Base-by-base conservation (phyloP, 148 eudicot species). In the Suaeda aralocaspica region DNA sequence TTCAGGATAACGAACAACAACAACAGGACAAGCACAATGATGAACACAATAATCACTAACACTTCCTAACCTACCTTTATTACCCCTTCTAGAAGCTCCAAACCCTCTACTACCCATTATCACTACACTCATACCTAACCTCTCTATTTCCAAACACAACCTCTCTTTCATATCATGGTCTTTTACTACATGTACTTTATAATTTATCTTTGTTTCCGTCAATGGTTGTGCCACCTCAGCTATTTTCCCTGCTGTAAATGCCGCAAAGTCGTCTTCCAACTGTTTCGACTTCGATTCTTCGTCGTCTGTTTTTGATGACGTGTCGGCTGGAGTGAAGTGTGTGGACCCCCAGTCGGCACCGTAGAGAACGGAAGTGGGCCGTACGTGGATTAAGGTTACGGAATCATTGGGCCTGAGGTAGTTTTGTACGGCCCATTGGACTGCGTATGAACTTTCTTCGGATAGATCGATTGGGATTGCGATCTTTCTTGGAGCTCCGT, bases 311-410 rank as follows among this genome's bases (percentile, higher is more conserved):
- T 2, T 15, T 3, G 62, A 0, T 34, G 46, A 60, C 18, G 56
- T 33, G 21, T 55, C 36, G 33, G 58, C 49, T 66, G 62, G 44
- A 72, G 85, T 18, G 73, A 74, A 75, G 77, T 66, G 68, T 36
- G 77, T 72, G 67, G 88, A 75, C 19, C 96, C 96, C 92, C 96
- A 89, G 31, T 87, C 92, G 24, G 96, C 96, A 28, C 96, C 96
- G 82, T 89, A 85, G 30, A 89, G 86, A 52, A 87, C 75, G 63
- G 89, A 85, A 28, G 91, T 87, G 72, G 91, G 84, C 0, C 88
- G 86, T 39, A 89, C 84, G 71, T 89, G 96, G 82, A 89, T 71
- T 64, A 89, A 77, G 22, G 84, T 77, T n/a, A 87, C 92, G 34
- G 82, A 72, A 76, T 89, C 92, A 5, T 82, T 82, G 15, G 85